A percentile compares a stretch with the other conserved stretches of the same genome.
These are phyloP conservation scores for Triticum aestivum DNA, from an alignment of 176 grass and related monocot genomes.

Conservation along the genomic window DNA sequence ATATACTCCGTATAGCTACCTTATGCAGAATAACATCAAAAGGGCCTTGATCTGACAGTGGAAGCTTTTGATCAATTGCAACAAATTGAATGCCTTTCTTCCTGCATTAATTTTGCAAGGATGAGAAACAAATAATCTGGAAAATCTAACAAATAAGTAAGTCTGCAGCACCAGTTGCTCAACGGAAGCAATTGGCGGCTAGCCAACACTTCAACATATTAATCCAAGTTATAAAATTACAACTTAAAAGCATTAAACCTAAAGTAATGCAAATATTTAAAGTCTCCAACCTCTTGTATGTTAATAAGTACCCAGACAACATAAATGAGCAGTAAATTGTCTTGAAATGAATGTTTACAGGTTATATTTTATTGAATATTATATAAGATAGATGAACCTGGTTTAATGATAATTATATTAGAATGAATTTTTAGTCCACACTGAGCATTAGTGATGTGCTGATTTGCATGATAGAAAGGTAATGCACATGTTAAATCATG, in stretches of 20 bases:
- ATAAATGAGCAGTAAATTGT: background rate
- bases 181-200: background rate
- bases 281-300: background rate
- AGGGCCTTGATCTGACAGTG: constrained; percentile 90
- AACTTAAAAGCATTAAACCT: constrained; percentile 4
- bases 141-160: background rate
- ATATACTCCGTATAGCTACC: constrained; percentile 36
- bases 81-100: constrained; percentile 96
- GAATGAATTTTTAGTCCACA: constrained; percentile 1
- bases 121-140: constrained; percentile 24
- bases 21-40: constrained; percentile 98
- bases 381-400: background rate
- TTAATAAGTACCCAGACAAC: background rate
- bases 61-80: constrained; percentile 69
- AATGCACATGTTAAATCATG: constrained; percentile 28
- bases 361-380: background rate
- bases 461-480: constrained; percentile 24
- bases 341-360: constrained; percentile 15
- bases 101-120: constrained; percentile 47
- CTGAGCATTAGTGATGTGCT: background rate
- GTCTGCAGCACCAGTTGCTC: background rate
- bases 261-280: background rate
- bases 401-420: background rate
- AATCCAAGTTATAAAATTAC: background rate
- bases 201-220: background rate